Percentiles rank a stretch among this genome's conserved stretches.
Evolutionary conservation across 139 green algal genomes (phyloP).

Genomic region (Desmodesmus armatus): DNA sequence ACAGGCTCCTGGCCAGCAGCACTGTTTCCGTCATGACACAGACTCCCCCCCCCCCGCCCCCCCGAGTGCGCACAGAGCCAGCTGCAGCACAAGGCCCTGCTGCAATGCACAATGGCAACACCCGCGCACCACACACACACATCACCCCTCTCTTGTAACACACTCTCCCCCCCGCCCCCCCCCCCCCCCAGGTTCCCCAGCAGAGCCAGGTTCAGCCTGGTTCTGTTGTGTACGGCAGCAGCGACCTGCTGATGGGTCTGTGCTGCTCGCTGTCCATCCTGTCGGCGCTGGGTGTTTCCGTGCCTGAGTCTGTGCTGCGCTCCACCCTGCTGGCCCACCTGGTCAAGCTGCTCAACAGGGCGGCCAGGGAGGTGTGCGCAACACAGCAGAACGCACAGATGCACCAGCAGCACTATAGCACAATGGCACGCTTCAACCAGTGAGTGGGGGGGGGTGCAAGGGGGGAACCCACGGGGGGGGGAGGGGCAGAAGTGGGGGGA

Average conservation of each 20-base stretch:
- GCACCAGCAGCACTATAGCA: constrained; percentile 59
- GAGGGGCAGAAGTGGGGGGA: too few relatives aligned
- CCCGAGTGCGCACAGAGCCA: too few relatives aligned
- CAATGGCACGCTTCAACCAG: constrained; percentile 27
- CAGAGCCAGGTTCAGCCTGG: not conserved
- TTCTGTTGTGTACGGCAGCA: not conserved
- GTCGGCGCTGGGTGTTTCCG: not conserved
- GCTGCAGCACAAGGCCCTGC: too few relatives aligned
- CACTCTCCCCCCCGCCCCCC: too few relatives aligned
- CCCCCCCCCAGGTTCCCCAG: too few relatives aligned
- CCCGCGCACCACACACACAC: too few relatives aligned
- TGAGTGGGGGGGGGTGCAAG: not conserved
- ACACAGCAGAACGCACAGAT: constrained; percentile 26
- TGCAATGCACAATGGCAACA: too few relatives aligned
- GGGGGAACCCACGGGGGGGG: too few relatives aligned
- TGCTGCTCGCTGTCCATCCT: constrained; percentile 60
- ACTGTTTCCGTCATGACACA: too few relatives aligned
- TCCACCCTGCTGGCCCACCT: constrained; percentile 54
- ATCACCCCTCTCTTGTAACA: too few relatives aligned
- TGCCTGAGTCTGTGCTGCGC: not conserved
- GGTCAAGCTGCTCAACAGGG: constrained; percentile 72
- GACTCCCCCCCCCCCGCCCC: too few relatives aligned
- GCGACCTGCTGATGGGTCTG: constrained; percentile 40
- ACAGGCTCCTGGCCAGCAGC: not conserved
- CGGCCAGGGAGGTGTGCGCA: constrained; percentile 56